Evolutionary conservation across 2,329 filamentous ascomycete genomes (phyloP), one percentile per base, ranked within the genome.

Genomic region (Nemania serpens): DNA sequence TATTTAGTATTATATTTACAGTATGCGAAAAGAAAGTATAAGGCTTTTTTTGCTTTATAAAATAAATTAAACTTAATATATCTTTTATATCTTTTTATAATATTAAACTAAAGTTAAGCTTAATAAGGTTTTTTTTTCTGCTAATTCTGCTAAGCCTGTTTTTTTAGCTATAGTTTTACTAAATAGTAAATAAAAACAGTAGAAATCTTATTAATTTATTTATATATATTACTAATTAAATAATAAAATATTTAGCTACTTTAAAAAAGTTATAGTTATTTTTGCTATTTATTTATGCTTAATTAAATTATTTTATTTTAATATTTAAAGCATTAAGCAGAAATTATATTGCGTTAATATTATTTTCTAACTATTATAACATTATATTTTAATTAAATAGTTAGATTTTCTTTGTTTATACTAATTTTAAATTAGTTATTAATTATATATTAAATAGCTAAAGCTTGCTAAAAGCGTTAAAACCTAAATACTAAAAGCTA

Each of bases 271-370:
- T 45, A 54, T 46, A 54, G 20, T 54, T 46, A 54, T 22, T 54
- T 36, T 22, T n/a, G 17, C 29, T n/a, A 22, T 46, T 47, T 55
- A 55, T 25, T 39, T 39, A 17, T 18, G 37, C 15, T 55, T 55
- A 39, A 15, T 54, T 46, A 37, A 54, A 46, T 54, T 46, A 54
- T 22, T 55, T 47, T 39, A 55, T n/a, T 55, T 55, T 50, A 37
- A 50, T 50, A 50, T 50, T 37, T 50, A 50, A 50, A 50, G 13
- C 20, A 50, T 50, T 50, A 46, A 17, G 25, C 11, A 55, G 12
- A 54, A 55, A 55, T 55, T 29, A 47, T 25, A 55, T 55, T 55
- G 13, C n/a, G 29, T 55, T 46, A 55, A 55, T 29, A 55, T 55
- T 46, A 55, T 18, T 55, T 55, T 55, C 25, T 55, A 46, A 47